Percentiles rank a stretch among this genome's conserved stretches.
These are phyloP conservation scores for Lentinula boryana DNA, from an alignment of 768 basidiomycete genomes.

Conservation along the genomic window DNA sequence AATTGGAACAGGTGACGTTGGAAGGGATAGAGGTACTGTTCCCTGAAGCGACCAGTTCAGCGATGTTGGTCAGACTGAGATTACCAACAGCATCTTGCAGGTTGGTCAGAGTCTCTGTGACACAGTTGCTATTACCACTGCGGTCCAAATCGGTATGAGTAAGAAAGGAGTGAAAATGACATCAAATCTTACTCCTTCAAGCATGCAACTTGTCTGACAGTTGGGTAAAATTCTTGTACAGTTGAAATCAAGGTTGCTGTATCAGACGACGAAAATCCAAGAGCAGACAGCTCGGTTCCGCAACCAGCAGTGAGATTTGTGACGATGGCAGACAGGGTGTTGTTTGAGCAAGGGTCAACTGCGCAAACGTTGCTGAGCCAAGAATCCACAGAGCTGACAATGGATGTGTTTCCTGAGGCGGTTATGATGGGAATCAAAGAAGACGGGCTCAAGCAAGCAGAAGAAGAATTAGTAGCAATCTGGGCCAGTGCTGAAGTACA, in stretches of 20 bases:
- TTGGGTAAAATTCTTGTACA: slow-evolving; percentile 53
- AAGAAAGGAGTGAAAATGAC: not conserved
- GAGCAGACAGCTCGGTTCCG: slow-evolving; percentile 26
- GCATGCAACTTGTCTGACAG: slow-evolving; percentile 49
- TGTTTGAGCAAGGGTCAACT: slow-evolving; percentile 50
- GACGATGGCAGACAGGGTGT: slow-evolving; percentile 49
- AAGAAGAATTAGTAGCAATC: slow-evolving; percentile 36
- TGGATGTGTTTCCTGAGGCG: slow-evolving; percentile 25
- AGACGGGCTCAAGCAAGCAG: slow-evolving; percentile 42
- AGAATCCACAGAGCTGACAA: slow-evolving; percentile 44
- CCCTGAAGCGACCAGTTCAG: slow-evolving; percentile 1
- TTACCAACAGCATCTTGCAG: slow-evolving; percentile 36
- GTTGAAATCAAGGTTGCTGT: slow-evolving; percentile 22
- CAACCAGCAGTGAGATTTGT: slow-evolving; percentile 47
- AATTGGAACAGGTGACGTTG: slow-evolving; percentile 48
- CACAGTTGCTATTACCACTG: slow-evolving; percentile 41
- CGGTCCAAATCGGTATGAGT: not conserved
- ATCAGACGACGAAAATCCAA: slow-evolving; percentile 19
- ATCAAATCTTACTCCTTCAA: slow-evolving; percentile 50
- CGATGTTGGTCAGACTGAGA: slow-evolving; percentile 28
- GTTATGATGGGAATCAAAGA: slow-evolving; percentile 36
- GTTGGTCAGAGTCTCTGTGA: slow-evolving; percentile 49
- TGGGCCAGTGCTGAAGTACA: slow-evolving; percentile 43
- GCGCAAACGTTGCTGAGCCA: slow-evolving; percentile 58
- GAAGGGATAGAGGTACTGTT: slow-evolving; percentile 15